Evolutionary conservation across 345 rosid species (phyloP).

Genomic region (Cardamine chenopodiifolia): DNA sequence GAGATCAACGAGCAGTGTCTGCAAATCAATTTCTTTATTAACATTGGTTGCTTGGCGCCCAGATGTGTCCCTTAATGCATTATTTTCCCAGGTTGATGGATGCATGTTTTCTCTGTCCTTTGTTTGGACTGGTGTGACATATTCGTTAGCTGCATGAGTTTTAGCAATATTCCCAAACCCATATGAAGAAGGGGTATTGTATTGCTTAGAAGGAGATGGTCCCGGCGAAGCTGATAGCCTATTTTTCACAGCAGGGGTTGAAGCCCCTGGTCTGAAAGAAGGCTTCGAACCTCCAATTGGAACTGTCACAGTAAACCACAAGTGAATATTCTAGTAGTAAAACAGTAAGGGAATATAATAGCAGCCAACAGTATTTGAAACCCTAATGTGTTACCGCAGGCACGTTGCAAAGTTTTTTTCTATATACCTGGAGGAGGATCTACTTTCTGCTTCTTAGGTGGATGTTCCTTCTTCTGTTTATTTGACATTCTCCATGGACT

Average conservation of each 20-base stretch:
- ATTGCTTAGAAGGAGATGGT: constrained; percentile 62
- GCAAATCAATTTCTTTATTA: constrained; percentile 61
- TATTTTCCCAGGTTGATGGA: constrained; percentile 46
- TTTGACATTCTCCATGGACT: constrained; percentile 67
- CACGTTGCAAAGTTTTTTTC: constrained; percentile 19
- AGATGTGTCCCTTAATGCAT: constrained; percentile 48
- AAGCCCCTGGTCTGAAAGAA: constrained; percentile 55
- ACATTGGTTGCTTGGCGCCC: constrained; percentile 52
- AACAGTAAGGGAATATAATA: constrained; percentile 17
- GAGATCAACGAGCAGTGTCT: constrained; percentile 57
- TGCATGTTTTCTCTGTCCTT: constrained; percentile 59
- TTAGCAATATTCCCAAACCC: constrained; percentile 54
- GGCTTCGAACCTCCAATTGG: constrained; percentile 51
- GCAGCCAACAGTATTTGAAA: constrained; percentile 31
- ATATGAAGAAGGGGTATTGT: constrained; percentile 55
- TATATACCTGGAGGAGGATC: constrained; percentile 75
- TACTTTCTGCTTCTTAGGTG: constrained; percentile 76
- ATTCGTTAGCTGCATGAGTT: constrained; percentile 49
- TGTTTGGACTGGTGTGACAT: constrained; percentile 41
- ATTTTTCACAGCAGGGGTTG: constrained; percentile 53
- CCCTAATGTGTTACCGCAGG: constrained; percentile 12
- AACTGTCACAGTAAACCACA: constrained; percentile 28
- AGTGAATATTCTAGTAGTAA: neutral
- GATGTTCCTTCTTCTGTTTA: constrained; percentile 76
- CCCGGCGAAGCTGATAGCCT: constrained; percentile 73